Percentiles rank a stretch among this genome's conserved stretches.
phyloP scores from a whole-genome alignment of 441 rosid genomes.

The Pelargonium hybrid region DNA sequence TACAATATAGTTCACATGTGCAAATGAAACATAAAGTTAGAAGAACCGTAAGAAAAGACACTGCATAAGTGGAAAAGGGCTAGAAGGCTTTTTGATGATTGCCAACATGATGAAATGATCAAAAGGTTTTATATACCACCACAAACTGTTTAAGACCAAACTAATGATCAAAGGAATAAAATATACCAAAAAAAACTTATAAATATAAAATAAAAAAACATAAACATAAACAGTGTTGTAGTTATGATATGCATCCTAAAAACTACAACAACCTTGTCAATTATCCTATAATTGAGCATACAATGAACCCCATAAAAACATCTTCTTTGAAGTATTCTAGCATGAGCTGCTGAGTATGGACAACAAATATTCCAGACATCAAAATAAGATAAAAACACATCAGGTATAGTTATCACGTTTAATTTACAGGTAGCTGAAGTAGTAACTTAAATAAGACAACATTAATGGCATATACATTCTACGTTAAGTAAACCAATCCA shows the following conservation, averaged over 20 bases:
- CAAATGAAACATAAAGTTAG: not conserved
- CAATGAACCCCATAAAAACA: not conserved
- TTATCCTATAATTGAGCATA: not conserved
- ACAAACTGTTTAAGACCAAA: not conserved
- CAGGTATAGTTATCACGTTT: not conserved
- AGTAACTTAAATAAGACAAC: not conserved
- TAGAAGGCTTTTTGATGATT: not conserved
- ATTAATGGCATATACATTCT: not conserved
- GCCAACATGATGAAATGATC: not conserved
- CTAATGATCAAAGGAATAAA: not conserved
- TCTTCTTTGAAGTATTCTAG: not conserved
- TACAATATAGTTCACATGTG: not conserved
- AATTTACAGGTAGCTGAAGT: not conserved
- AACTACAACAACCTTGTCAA: not conserved
- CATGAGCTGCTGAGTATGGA: not conserved
- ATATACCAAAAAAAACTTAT: no score
- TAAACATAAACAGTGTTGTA: not conserved
- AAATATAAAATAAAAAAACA: no score
- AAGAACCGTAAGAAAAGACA: not conserved
- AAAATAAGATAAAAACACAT: not conserved
- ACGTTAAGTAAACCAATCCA: not conserved
- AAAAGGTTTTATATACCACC: not conserved
- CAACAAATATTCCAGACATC: not conserved
- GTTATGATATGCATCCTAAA: not conserved
- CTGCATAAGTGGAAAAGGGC: not conserved